Evolutionary conservation across 148 eudicot species (phyloP), one percentile per base, ranked within the genome.

Genomic region (Arctostaphylos glauca): DNA sequence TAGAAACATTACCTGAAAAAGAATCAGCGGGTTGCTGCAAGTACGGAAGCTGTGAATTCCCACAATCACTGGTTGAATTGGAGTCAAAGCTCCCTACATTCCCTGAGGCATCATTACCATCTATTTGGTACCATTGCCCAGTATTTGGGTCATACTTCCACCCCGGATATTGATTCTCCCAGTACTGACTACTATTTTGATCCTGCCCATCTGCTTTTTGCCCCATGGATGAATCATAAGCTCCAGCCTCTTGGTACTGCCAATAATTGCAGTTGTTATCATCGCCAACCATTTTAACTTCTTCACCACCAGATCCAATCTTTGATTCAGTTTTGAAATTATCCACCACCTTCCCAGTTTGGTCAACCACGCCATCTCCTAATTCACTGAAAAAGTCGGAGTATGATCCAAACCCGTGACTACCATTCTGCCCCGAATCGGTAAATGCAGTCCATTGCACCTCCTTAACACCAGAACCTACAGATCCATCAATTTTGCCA

Each of bases 381-480:
- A 93, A 81, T 53, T 90, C 90, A 56, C 84, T 84, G 82, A 94
- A 92, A 83, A 96, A 93, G 85, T 96, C 98, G 0, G 91, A 90
- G 73, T 87, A 90, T 5, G 94, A 95, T 81, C 92, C 98, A 81
- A 93, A 88, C 49, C 88, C 93, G 56, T 83, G 82, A 79, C 75
- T 81, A 73, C 60, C 91, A 77, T 86, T 79, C 79, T 78, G 85
- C 59, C 76, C 87, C 6, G 91, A 67, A 75, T 92, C 91, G 14
- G 91, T 16, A 77, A 94, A 94, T 18, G 94, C 90, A 83, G 90
- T 89, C 99, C 99, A 96, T 49, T 91, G 91, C 52, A 96, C 98
- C 90, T 91, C 96, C 85, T 94, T 94, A 73, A 94, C 90, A 82
- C 91, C 93, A 4, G 86, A 87, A 80, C 86, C 78, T 2, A 80